A percentile compares a stretch with the other conserved stretches of the same genome.
These are phyloP conservation scores for Ceratocystis ficicola DNA, from an alignment of 2,329 filamentous ascomycete genomes.

Conservation along the genomic window DNA sequence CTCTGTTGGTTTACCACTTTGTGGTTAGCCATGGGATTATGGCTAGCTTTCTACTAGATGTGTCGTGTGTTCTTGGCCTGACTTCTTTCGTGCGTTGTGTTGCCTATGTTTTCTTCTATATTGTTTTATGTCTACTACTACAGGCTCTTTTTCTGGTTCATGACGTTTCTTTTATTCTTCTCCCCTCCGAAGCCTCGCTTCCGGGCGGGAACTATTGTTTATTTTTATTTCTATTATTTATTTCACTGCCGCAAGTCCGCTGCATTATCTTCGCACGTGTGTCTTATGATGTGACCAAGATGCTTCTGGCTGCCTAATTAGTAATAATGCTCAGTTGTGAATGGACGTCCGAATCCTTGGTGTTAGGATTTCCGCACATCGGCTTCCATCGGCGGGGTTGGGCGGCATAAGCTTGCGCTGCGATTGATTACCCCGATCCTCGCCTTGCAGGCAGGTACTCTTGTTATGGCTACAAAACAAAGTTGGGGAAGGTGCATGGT, in stretches of 20 bases:
- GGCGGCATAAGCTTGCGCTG: not conserved
- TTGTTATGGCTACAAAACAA: not conserved
- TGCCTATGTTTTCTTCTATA: slow-evolving; percentile 18
- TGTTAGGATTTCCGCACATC: not conserved
- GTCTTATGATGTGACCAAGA: not conserved
- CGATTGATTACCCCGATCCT: too few relatives aligned
- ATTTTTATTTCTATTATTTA: slow-evolving; percentile 9
- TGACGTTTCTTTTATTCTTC: slow-evolving; percentile 15
- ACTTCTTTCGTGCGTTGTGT: not conserved
- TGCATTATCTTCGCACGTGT: too few relatives aligned
- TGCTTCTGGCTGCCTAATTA: not conserved
- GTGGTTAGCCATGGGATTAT: slow-evolving; percentile 1
- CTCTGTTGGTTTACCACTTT: slow-evolving; percentile 23
- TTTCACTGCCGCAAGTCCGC: not conserved
- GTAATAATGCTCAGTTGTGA: not conserved
- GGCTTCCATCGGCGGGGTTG: not conserved
- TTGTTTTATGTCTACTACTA: slow-evolving; percentile 13
- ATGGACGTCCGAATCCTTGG: not conserved
- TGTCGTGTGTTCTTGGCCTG: slow-evolving; percentile 15
- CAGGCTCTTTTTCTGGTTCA: slow-evolving; percentile 16
- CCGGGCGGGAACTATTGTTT: not conserved
- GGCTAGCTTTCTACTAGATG: slow-evolving; percentile 1
- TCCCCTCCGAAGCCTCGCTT: not conserved
- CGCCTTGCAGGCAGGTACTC: not conserved
- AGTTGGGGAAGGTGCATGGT: not conserved